Conservation (phyloP, 139 green algal species). For the Diplosphaera chodatii region DNA sequence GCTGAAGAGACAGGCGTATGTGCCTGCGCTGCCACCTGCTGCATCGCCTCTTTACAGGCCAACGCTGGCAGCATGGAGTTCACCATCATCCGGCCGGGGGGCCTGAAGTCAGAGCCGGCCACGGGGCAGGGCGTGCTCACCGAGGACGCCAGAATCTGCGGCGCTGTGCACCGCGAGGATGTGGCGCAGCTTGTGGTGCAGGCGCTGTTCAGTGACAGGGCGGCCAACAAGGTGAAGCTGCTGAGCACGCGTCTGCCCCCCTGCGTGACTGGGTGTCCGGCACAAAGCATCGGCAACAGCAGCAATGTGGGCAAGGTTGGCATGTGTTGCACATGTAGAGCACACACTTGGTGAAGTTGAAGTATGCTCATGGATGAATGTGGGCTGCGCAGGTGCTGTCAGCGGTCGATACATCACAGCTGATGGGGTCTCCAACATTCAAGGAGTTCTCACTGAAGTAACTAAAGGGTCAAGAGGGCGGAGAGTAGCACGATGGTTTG, state of each 20-base stretch:
- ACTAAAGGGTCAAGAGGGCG: no score
- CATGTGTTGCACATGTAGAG: no score
- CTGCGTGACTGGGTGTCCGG: no score
- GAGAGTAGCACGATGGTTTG: no score
- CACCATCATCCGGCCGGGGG: constrained; percentile 89
- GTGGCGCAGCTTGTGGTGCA: constrained; percentile 76
- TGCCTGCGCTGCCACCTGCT: no score
- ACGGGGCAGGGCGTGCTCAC: constrained; percentile 83
- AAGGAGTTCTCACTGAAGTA: constrained; percentile 45
- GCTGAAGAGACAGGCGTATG: no score
- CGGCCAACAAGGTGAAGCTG: constrained; percentile 71
- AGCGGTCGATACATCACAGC: constrained; percentile 50
- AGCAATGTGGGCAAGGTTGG: no score
- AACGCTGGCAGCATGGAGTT: constrained; percentile 63
- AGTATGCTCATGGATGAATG: no score
- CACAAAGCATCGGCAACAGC: no score
- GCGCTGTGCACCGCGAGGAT: constrained; percentile 80
- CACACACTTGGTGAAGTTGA: no score
- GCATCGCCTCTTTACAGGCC: neutral
- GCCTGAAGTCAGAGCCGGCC: constrained; percentile 78
- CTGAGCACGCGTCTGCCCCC: no score
- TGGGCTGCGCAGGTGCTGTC: constrained; percentile 49
- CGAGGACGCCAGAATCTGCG: constrained; percentile 69
- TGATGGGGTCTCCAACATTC: constrained; percentile 46
- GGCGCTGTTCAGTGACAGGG: constrained; percentile 67